Evolutionary conservation across 805 yeast genomes (phyloP).

Genomic region (Lachancea meyersii): DNA sequence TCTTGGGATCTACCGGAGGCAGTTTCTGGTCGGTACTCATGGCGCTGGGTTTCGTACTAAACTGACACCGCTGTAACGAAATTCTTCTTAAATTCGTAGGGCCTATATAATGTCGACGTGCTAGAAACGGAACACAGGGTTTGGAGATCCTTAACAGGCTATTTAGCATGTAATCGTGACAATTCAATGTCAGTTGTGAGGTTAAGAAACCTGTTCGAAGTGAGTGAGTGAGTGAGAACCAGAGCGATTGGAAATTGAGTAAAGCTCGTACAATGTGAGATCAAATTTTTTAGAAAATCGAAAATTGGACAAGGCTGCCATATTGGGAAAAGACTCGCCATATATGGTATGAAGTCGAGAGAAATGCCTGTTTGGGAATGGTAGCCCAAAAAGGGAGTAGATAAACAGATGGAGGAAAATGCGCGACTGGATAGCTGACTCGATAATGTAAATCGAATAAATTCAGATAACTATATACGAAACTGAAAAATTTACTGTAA

Average conservation of each 20-base stretch:
- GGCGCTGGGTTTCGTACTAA: constrained; percentile 6
- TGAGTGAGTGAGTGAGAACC: neutral
- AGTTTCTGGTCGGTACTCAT: constrained; percentile 30
- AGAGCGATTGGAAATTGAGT: neutral
- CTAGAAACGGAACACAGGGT: neutral
- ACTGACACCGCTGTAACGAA: constrained; percentile 8
- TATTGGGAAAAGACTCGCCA: too few species aligned
- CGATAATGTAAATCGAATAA: too few species aligned
- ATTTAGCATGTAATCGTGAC: neutral
- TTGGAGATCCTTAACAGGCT: constrained; percentile 1
- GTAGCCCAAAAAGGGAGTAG: too few species aligned
- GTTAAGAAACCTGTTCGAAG: neutral
- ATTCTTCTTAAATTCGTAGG: neutral
- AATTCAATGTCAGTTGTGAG: neutral
- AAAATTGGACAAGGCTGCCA: too few species aligned
- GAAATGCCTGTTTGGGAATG: too few species aligned
- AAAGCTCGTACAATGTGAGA: neutral
- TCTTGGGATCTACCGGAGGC: constrained; percentile 34
- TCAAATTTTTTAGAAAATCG: too few species aligned
- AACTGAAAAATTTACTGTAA: neutral
- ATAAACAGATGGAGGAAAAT: too few species aligned
- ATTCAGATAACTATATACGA: too few species aligned
- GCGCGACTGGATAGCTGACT: too few species aligned
- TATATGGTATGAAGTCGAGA: too few species aligned
- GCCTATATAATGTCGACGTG: neutral